phyloP scores from a whole-genome alignment of 2,329 filamentous ascomycete species.

The Penicillium sp. region DNA sequence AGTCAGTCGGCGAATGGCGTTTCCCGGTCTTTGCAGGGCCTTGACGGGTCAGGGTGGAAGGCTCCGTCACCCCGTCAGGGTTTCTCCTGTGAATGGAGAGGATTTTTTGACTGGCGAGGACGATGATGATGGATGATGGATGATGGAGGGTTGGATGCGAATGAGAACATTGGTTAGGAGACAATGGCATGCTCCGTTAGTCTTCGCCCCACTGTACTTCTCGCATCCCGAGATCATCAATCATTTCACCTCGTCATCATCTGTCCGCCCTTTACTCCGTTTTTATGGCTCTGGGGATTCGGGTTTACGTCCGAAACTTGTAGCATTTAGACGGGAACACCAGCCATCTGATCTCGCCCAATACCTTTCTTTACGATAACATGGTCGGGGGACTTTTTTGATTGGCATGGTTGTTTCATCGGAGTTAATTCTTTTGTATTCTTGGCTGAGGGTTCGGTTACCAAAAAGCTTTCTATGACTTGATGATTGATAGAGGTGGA shows the following conservation, averaged over 20 bases:
- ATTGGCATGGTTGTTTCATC: slow-evolving; percentile 21
- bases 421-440: slow-evolving; percentile 24
- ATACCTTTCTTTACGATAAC: slow-evolving; percentile 5
- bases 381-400: slow-evolving; percentile 17
- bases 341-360: slow-evolving; percentile 8
- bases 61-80: slow-evolving; percentile 34
- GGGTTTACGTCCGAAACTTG: background rate
- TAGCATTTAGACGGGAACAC: slow-evolving; percentile 5
- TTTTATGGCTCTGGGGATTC: slow-evolving; percentile 4
- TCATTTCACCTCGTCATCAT: slow-evolving; percentile 21
- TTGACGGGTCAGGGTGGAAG: slow-evolving; percentile 40
- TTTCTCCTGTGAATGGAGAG: slow-evolving; percentile 59
- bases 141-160: slow-evolving; percentile 63
- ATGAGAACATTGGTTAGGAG: slow-evolving; percentile 65
- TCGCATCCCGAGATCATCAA: slow-evolving; percentile 21
- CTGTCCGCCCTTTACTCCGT: slow-evolving; percentile 3
- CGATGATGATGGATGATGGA: slow-evolving; percentile 65
- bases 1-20: slow-evolving; percentile 45
- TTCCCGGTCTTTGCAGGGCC: slow-evolving; percentile 53
- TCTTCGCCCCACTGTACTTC: slow-evolving; percentile 21
- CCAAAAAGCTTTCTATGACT: slow-evolving; percentile 32
- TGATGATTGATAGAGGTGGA: slow-evolving; percentile 31
- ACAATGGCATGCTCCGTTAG: slow-evolving; percentile 65
- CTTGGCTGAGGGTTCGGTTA: slow-evolving; percentile 19
- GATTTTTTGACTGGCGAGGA: slow-evolving; percentile 61